These are phyloP conservation scores for Mycena polygramma DNA, from an alignment of 768 basidiomycete genomes.

Conservation along the genomic window DNA sequence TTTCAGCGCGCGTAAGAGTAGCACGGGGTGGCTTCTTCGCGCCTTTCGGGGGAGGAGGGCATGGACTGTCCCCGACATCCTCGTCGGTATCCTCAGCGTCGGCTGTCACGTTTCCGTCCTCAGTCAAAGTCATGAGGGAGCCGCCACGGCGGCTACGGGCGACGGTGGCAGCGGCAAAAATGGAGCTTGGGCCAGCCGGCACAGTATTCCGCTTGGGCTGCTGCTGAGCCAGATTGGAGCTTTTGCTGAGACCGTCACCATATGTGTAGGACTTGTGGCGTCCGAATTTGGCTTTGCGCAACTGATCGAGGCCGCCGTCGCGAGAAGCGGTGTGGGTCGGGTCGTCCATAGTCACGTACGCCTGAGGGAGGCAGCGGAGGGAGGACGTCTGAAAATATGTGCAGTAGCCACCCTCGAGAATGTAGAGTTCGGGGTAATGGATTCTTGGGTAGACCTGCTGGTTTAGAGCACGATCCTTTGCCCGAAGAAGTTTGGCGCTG, in stretches of 20 bases:
- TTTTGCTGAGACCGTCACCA: slow-evolving; percentile 74
- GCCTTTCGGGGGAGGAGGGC: slow-evolving; percentile 80
- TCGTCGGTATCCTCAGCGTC: slow-evolving; percentile 83
- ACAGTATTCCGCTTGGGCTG: slow-evolving; percentile 77
- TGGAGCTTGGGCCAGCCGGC: slow-evolving; percentile 63
- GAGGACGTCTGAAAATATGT: slow-evolving; percentile 82
- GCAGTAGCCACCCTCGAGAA: slow-evolving; percentile 96
- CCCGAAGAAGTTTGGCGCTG: slow-evolving; percentile 94
- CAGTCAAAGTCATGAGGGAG: slow-evolving; percentile 71
- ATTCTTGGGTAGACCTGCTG: slow-evolving; percentile 91
- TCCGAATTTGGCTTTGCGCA: slow-evolving; percentile 89
- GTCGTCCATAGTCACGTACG: slow-evolving; percentile 96
- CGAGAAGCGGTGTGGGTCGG: slow-evolving; percentile 85
- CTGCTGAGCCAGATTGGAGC: slow-evolving; percentile 52
- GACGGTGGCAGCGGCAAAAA: slow-evolving; percentile 79
- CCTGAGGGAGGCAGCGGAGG: slow-evolving; percentile 80
- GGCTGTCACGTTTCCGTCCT: slow-evolving; percentile 71
- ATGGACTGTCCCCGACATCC: slow-evolving; percentile 89
- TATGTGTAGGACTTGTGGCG: slow-evolving; percentile 94
- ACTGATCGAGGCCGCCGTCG: slow-evolving; percentile 89
- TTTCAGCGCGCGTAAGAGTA: slow-evolving; percentile 72
- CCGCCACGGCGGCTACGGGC: slow-evolving; percentile 73
- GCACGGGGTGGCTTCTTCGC: slow-evolving; percentile 66
- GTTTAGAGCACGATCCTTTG: slow-evolving; percentile 90
- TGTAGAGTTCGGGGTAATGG: slow-evolving; percentile 96